phyloP scores from a whole-genome alignment of 164 flowering plant species.

The Vitis cinerea region DNA sequence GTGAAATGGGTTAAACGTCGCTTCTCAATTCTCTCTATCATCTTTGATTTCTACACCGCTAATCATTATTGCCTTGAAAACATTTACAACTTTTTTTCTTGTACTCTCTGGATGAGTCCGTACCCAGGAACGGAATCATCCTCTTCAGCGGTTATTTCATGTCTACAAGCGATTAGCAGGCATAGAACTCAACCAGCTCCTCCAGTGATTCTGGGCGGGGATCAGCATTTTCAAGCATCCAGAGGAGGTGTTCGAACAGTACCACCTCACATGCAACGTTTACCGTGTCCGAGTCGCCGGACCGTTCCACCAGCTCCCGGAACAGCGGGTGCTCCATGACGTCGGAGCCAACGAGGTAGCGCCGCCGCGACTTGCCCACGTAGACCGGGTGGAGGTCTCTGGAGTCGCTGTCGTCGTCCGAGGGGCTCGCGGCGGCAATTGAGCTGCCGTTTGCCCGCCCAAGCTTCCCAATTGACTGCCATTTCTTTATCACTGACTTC shows the following conservation, averaged over 20 bases:
- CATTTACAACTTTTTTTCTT: neutral
- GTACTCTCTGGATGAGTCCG: no score
- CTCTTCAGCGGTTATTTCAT: neutral
- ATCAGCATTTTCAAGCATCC: constrained; percentile 92
- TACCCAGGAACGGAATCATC: no score
- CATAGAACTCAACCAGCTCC: constrained; percentile 75
- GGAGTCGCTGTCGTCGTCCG: constrained; percentile 9
- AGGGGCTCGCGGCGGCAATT: constrained; percentile 7
- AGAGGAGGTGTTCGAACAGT: constrained; percentile 83
- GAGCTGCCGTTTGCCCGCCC: constrained; percentile 9
- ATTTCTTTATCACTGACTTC: constrained; percentile 38
- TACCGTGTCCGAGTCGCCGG: constrained; percentile 29
- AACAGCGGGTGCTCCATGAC: constrained; percentile 68
- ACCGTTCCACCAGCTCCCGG: constrained; percentile 57
- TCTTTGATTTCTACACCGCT: neutral
- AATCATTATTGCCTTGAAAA: constrained; percentile 3
- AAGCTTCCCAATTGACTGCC: constrained; percentile 31
- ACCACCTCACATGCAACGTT: constrained; percentile 84
- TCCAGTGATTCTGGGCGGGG: constrained; percentile 67
- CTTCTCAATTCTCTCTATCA: constrained; percentile 9
- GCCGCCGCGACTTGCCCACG: constrained; percentile 84
- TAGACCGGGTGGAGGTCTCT: constrained; percentile 34
- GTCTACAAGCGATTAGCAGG: constrained; percentile 25
- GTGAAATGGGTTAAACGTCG: constrained; percentile 21
- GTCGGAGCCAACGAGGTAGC: constrained; percentile 60